phyloP scores from a whole-genome alignment of 257 asterid species.

The Ilex aquifolium region DNA sequence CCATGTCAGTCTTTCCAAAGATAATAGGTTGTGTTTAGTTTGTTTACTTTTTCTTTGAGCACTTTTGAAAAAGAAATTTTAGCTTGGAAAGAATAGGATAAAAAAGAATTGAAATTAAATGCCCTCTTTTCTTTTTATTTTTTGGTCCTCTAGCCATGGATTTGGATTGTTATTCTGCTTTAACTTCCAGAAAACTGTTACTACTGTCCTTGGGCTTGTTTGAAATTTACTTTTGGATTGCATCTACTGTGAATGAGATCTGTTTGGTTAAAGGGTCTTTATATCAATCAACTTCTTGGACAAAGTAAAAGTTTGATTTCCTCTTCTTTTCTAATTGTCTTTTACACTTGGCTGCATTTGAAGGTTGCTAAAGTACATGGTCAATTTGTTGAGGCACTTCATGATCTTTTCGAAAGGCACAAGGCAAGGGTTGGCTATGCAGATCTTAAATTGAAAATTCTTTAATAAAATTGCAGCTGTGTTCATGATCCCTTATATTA shows the following conservation, averaged over 20 bases:
- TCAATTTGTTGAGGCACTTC: constrained; percentile 51
- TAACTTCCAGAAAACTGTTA: too few species aligned
- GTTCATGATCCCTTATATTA: constrained; percentile 4
- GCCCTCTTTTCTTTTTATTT: too few species aligned
- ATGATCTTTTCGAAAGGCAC: constrained; percentile 64
- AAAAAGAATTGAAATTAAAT: too few species aligned
- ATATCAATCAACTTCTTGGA: background rate
- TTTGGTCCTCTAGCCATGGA: too few species aligned
- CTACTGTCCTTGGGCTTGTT: background rate
- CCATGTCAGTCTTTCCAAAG: too few species aligned
- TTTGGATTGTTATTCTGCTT: too few species aligned
- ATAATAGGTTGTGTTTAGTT: too few species aligned
- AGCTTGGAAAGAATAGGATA: too few species aligned
- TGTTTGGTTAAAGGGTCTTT: background rate
- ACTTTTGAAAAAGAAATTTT: too few species aligned
- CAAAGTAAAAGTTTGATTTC: background rate
- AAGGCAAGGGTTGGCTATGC: constrained; percentile 54
- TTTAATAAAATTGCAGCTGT: constrained; percentile 24
- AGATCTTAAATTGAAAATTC: constrained; percentile 40
- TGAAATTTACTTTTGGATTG: background rate
- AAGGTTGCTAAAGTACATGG: constrained; percentile 69
- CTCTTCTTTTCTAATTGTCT: background rate
- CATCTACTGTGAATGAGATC: background rate
- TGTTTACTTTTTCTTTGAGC: too few species aligned
- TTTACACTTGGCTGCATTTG: background rate